Percentiles rank a stretch among this genome's conserved stretches.
Evolutionary conservation across 805 yeast genomes (phyloP).

Genomic region (Candida sonorensis): DNA sequence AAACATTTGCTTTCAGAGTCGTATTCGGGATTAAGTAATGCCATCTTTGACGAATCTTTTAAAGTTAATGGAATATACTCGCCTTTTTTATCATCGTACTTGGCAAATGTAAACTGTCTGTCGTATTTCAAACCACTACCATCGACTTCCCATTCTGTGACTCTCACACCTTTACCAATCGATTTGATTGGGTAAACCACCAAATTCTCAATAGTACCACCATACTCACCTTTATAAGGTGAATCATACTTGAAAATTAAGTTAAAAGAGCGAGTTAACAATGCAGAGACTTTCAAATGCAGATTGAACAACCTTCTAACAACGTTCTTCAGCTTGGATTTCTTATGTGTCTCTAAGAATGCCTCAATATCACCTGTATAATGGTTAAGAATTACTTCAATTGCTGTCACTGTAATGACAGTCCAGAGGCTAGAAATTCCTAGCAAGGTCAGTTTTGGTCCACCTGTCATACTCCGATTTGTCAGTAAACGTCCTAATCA

Average conservation of each 20-base stretch:
- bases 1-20: constrained; percentile 9
- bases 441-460: no score
- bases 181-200: constrained; percentile 26
- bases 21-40: constrained; percentile 9
- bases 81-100: constrained; percentile 7
- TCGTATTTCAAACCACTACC: constrained; percentile 24
- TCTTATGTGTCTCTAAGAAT: constrained; percentile 7
- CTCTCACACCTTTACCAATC: constrained; percentile 19
- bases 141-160: constrained; percentile 20
- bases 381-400: constrained; percentile 3
- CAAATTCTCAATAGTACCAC: constrained; percentile 20
- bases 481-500: no score
- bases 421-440: no score
- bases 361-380: constrained; percentile 4
- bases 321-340: constrained; percentile 4
- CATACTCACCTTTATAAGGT: constrained; percentile 11
- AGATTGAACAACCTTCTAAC: constrained; percentile 8
- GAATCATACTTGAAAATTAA: constrained; percentile 1
- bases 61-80: constrained; percentile 12
- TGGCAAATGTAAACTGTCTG: constrained; percentile 20
- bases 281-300: constrained; percentile 4
- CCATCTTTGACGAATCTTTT: constrained; percentile 10
- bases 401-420: constrained; percentile 2
- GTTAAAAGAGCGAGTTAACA: background rate
- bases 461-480: no score